Conservation (phyloP, 495 filamentous ascomycete genomes). For the Clohesyomyces aquaticus region DNA sequence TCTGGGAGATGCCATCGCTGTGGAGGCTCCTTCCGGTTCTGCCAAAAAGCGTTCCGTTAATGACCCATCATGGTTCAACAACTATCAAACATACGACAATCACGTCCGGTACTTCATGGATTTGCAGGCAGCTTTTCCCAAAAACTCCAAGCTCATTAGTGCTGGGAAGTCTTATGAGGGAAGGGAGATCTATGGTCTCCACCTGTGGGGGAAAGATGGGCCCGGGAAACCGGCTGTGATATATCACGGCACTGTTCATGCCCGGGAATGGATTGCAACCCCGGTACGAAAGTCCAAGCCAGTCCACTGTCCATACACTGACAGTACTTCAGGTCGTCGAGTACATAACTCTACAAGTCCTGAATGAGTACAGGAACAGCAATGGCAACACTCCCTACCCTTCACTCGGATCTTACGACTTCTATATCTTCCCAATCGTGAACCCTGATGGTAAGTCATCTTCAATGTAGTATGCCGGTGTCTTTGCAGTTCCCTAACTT, state of each 20-base stretch:
- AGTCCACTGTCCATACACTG: too few relatives aligned
- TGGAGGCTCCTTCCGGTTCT: constrained; percentile 24
- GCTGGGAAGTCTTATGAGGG: constrained; percentile 57
- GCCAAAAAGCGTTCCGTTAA: constrained; percentile 17
- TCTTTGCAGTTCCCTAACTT: not conserved
- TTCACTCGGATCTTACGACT: constrained; percentile 62
- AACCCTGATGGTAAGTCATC: constrained; percentile 55
- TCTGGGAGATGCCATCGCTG: constrained; percentile 49
- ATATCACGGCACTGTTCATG: constrained; percentile 65
- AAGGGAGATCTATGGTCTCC: constrained; percentile 58
- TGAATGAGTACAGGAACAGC: constrained; percentile 53
- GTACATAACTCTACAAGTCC: constrained; percentile 58
- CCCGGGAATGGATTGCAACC: constrained; percentile 64
- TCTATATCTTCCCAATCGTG: constrained; percentile 63
- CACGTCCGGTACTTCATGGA: constrained; percentile 58
- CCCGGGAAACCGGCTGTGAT: constrained; percentile 61
- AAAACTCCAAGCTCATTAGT: constrained; percentile 56
- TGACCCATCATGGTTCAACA: constrained; percentile 56
- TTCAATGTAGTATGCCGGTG: not conserved
- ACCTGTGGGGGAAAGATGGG: constrained; percentile 57
- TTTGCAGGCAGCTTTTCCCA: constrained; percentile 51
- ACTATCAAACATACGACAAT: constrained; percentile 60
- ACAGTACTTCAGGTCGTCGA: constrained; percentile 48
- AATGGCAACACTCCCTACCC: constrained; percentile 45
- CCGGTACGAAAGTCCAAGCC: constrained; percentile 4